Evolutionary conservation across 441 rosid genomes (phyloP).

Genomic region (Populus hybrid): DNA sequence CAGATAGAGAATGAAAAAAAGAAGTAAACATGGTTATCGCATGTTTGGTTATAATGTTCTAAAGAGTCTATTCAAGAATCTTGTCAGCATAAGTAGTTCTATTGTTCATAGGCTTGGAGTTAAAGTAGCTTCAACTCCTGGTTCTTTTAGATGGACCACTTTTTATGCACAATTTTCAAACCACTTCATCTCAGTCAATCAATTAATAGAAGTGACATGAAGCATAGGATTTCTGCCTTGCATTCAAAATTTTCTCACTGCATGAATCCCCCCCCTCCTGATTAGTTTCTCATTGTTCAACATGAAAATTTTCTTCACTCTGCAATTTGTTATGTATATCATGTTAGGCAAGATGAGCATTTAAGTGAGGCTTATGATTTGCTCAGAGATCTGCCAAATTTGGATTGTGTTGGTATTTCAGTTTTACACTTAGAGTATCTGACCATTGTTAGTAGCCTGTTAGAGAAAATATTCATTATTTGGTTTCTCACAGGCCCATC

Average conservation of each 20-base stretch:
- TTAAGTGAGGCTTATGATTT: neutral
- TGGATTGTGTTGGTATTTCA: neutral
- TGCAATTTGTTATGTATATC: neutral
- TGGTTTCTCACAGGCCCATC: slow-evolving; percentile 59
- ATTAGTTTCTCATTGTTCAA: neutral
- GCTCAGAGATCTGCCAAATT: neutral
- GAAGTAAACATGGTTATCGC: too few species aligned
- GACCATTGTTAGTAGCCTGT: neutral
- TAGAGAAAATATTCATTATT: neutral
- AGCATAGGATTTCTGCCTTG: neutral
- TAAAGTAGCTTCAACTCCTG: too few species aligned
- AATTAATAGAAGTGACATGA: neutral
- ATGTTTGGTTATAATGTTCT: too few species aligned
- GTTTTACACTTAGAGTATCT: neutral
- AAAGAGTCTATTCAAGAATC: too few species aligned
- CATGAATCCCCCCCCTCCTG: neutral
- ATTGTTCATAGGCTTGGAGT: too few species aligned
- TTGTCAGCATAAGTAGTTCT: too few species aligned
- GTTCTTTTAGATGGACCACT: too few species aligned
- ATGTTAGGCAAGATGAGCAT: neutral
- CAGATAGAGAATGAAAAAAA: too few species aligned
- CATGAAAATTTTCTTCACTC: neutral
- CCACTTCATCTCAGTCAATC: too few species aligned
- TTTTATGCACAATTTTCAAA: too few species aligned
- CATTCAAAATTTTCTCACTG: neutral